Base-by-base conservation (phyloP, 2,329 filamentous ascomycete species). In the Scleromitrula shiraiana region DNA sequence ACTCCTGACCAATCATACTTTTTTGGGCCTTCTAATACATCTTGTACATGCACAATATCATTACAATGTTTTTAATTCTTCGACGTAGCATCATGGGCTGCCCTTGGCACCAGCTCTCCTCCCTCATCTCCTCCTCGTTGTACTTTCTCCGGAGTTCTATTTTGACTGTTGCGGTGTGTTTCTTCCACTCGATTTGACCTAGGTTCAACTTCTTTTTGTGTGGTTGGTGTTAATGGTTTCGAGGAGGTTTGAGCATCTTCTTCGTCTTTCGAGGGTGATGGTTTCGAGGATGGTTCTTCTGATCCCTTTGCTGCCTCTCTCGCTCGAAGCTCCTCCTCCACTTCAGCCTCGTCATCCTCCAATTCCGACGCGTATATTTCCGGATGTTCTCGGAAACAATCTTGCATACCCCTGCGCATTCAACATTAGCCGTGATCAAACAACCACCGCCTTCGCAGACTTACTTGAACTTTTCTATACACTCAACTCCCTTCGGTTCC, bases 401-500 rank as follows among this genome's bases (percentile, higher is more conserved):
- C 84, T 72, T 97, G 93, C 93, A 98, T 98, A 60, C 77, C 82
- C 76, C 90, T 95, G 58, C n/a, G n/a, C 60, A 19, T 54, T 14
- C 3, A 53, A 27, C 62, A 56, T 60, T 46, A 45, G 55, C 53
- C 32, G 50, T 59, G 22, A 50, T 4, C 35, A 14, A 20, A 15
- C 6, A 38, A 15, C 54, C 48, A 42, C 39, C n/a, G 22, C 22
- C n/a, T 12, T 7, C 9, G 9, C 19, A 27, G 38, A 77, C 85
- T 39, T 75, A 93, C 88, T 95, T 90, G 77, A 96, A 96, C 71
- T 93, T 95, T 23, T 95, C 89, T 63, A 96, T 93, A 71, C 90
- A 96, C 65, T 96, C 89, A 73, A 95, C 91, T 43, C 91, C 91
- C 80, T 98, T 98, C 29, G 90, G 90, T 65, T 98, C 93, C 65